A percentile compares a stretch with the other conserved stretches of the same genome.
Evolutionary conservation across 2,329 filamentous ascomycete species (phyloP).

Genomic region (Decorospora gaudefroyi): DNA sequence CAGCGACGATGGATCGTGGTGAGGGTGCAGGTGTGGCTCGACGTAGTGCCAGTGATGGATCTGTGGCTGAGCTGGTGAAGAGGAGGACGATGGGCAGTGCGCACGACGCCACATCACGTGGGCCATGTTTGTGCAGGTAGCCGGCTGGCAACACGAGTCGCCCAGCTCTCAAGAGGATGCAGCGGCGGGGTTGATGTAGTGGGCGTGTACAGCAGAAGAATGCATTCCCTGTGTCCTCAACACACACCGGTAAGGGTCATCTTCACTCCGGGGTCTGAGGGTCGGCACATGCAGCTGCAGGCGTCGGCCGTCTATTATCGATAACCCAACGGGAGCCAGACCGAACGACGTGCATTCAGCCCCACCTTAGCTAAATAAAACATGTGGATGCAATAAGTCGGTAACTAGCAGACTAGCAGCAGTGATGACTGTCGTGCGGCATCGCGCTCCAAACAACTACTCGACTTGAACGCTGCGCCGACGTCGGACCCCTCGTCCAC

Average conservation of each 20-base stretch:
- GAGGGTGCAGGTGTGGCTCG: constrained; percentile 9
- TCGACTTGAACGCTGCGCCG: not conserved
- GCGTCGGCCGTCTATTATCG: constrained; percentile 12
- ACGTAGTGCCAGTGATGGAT: constrained; percentile 6
- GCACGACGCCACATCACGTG: constrained; percentile 16
- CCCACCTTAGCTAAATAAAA: constrained; percentile 12
- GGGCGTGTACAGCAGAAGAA: too few relatives aligned
- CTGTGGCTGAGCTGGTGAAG: constrained; percentile 5
- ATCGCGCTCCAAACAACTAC: constrained; percentile 1
- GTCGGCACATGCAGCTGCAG: constrained; percentile 7
- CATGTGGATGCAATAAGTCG: too few relatives aligned
- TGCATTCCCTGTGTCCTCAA: not conserved
- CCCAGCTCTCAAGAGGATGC: too few relatives aligned
- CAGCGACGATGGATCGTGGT: constrained; percentile 10
- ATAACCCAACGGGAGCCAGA: constrained; percentile 8
- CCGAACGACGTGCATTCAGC: constrained; percentile 4
- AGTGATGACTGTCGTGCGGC: constrained; percentile 18
- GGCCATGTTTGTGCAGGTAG: constrained; percentile 10
- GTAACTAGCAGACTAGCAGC: too few relatives aligned
- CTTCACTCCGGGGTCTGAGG: constrained; percentile 3
- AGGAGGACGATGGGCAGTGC: too few relatives aligned
- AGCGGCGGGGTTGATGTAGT: too few relatives aligned
- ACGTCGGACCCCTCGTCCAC: constrained; percentile 11
- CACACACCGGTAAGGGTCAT: constrained; percentile 1
- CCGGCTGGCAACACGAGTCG: constrained; percentile 2